These are phyloP conservation scores for Boletus reticulatus DNA, from an alignment of 768 basidiomycete species.

Conservation along the genomic window DNA sequence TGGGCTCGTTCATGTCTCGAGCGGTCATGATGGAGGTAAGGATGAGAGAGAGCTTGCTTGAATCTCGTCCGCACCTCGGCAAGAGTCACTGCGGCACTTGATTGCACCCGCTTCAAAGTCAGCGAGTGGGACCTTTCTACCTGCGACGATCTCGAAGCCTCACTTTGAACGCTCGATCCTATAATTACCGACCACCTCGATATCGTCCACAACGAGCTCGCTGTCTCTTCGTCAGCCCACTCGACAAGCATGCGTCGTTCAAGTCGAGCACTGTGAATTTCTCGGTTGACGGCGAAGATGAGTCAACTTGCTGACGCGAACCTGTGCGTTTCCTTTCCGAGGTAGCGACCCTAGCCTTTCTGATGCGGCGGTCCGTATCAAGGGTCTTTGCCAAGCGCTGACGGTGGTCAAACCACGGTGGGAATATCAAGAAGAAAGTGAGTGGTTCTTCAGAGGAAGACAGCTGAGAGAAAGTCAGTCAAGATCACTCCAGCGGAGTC, in stretches of 20 bases:
- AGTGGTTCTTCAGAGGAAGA: background rate
- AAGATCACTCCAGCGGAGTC: background rate
- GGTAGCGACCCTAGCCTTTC: conserved; percentile 10
- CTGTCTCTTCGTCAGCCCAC: background rate
- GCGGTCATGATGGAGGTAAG: conserved; percentile 14
- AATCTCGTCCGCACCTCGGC: conserved; percentile 12
- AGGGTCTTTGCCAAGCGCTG: background rate
- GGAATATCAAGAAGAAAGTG: conserved; percentile 1
- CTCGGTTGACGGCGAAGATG: conserved; percentile 9
- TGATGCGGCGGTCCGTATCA: conserved; percentile 12
- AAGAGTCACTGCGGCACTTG: conserved; percentile 3
- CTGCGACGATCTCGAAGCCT: conserved; percentile 5
- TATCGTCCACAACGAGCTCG: background rate
- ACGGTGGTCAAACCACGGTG: conserved; percentile 2
- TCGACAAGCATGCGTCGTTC: background rate
- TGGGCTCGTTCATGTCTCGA: conserved; percentile 20
- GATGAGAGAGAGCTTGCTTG: conserved; percentile 1
- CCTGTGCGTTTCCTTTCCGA: conserved; percentile 4
- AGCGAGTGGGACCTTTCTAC: conserved; percentile 7
- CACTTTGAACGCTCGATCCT: background rate
- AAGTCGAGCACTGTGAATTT: conserved; percentile 1
- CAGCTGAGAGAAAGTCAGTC: background rate
- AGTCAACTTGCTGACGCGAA: conserved; percentile 25
- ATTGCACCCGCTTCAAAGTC: conserved; percentile 27
- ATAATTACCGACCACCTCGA: background rate